Conservation (phyloP, 768 basidiomycete species). For the Leccinum longicurvipes region DNA sequence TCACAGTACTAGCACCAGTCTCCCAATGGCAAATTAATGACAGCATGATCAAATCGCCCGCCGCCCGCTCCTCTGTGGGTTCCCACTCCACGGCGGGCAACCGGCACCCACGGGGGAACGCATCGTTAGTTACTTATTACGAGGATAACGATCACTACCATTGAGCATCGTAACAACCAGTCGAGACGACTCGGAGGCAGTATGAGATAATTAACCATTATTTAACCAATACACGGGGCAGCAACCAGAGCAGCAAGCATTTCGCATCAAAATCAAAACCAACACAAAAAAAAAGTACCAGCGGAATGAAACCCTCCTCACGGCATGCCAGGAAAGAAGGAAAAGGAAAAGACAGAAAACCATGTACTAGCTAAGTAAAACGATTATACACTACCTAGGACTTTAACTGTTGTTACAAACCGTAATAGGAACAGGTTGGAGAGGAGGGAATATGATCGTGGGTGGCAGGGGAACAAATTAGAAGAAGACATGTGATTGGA, state of each 20-base stretch:
- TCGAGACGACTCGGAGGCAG: background rate
- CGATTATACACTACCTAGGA: constrained; percentile 27
- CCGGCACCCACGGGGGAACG: background rate
- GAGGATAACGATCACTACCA: background rate
- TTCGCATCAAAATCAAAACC: constrained; percentile 2
- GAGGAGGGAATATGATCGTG: constrained; percentile 14
- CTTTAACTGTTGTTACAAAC: constrained; percentile 30
- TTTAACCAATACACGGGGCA: background rate
- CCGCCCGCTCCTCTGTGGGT: too few species aligned
- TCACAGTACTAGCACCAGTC: too few species aligned
- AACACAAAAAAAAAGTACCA: background rate
- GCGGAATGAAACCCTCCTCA: background rate
- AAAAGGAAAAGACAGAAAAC: background rate
- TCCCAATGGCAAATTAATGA: too few species aligned
- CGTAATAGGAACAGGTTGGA: constrained; percentile 30
- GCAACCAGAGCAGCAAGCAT: background rate
- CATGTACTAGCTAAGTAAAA: constrained; percentile 16
- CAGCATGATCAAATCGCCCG: too few species aligned
- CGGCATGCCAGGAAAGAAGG: background rate
- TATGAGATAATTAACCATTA: background rate
- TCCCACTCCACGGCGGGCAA: background rate
- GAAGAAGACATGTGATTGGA: constrained; percentile 23
- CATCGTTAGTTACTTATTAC: background rate
- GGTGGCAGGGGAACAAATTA: background rate
- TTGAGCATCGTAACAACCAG: too few species aligned